Conservation (phyloP, 108 stramenopile genomes). For the Nitzschia sp. region DNA sequence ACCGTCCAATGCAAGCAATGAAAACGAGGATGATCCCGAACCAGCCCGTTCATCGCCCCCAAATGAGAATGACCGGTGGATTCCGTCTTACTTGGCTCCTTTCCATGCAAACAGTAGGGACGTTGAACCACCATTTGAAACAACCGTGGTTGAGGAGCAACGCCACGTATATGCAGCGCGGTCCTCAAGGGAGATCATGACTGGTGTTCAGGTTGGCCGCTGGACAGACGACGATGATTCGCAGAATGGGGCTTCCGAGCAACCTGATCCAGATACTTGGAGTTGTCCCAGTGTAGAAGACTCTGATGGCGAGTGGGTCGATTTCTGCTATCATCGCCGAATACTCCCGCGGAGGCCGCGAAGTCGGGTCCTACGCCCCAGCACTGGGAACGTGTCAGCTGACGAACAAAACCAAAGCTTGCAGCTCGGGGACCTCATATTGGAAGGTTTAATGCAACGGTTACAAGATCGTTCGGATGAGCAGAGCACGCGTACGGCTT, state of each 20-base stretch:
- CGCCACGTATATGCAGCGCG: background rate
- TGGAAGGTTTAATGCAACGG: conserved; percentile 11
- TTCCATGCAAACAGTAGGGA: background rate
- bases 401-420: conserved; percentile 13
- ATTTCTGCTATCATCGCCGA: background rate
- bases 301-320: background rate
- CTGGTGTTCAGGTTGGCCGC: background rate
- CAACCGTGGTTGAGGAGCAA: background rate
- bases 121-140: background rate
- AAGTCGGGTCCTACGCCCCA: background rate
- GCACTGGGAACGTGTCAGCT: background rate
- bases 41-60: background rate
- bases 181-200: background rate
- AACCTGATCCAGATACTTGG: conserved; percentile 10
- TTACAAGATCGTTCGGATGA: background rate
- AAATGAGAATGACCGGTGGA: background rate
- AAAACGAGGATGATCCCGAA: background rate
- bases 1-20: background rate
- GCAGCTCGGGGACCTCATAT: conserved; percentile 11
- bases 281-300: conserved; percentile 17
- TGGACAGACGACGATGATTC: background rate
- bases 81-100: conserved; percentile 10
- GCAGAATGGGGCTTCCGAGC: background rate
- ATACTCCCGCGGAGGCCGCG: background rate
- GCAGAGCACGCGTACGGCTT: background rate